These are phyloP conservation scores for Apophysomyces ossiformis DNA, from an alignment of 371 early-diverging fungal genomes.

Conservation along the genomic window DNA sequence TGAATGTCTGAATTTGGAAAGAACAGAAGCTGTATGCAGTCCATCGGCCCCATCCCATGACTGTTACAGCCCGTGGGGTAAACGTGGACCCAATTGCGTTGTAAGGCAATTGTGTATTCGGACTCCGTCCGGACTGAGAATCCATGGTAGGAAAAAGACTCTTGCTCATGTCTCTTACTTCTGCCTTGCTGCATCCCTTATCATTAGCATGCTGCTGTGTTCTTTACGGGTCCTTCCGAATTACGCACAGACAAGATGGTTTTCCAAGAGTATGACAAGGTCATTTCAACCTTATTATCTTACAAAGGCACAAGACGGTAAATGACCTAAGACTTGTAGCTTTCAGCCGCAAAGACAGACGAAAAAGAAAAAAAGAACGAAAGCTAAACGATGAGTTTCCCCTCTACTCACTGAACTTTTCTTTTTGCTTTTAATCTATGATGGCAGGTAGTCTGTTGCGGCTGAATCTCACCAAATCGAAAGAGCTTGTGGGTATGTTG, in stretches of 20 bases:
- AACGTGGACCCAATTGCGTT: no score
- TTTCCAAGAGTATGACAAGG: background rate
- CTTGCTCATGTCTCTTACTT: background rate
- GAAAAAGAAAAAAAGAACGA: background rate
- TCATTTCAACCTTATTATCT: constrained; percentile 24
- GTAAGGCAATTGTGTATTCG: background rate
- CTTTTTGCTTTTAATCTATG: background rate
- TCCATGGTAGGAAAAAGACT: background rate
- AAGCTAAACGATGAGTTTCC: background rate
- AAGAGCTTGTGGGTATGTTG: constrained; percentile 35
- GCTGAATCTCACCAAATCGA: constrained; percentile 32
- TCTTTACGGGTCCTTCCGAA: background rate
- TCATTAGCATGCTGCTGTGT: constrained; percentile 2
- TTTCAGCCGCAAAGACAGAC: no score
- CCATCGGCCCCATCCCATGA: no score
- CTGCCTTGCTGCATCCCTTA: background rate
- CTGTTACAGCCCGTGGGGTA: no score
- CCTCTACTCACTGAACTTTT: background rate
- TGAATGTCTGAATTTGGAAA: no score
- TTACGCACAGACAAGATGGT: constrained; percentile 9
- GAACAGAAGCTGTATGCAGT: no score
- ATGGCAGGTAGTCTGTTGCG: constrained; percentile 26
- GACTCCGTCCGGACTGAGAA: background rate
- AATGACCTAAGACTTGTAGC: background rate
- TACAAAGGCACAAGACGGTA: constrained; percentile 30